Percentiles rank a stretch among this genome's conserved stretches.
Evolutionary conservation across 2,329 filamentous ascomycete genomes (phyloP).

Genomic region (Fusarium virguliforme): DNA sequence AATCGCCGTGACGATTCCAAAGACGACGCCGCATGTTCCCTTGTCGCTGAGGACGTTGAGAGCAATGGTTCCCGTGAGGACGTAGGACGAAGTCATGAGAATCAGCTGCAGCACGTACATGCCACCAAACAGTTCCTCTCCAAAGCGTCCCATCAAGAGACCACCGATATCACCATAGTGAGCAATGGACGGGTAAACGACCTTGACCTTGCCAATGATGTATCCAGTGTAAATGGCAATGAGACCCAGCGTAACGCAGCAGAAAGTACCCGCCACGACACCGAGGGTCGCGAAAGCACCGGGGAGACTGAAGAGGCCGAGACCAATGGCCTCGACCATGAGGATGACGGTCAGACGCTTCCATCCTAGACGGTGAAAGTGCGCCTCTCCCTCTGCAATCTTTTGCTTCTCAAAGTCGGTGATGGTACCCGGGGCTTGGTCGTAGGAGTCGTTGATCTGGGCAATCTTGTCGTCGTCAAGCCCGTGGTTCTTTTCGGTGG

Average conservation of each 20-base stretch:
- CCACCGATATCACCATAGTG: slow-evolving; percentile 76
- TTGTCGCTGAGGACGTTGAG: slow-evolving; percentile 74
- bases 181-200: slow-evolving; percentile 66
- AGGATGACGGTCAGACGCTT: slow-evolving; percentile 40
- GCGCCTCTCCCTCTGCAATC: slow-evolving; percentile 32
- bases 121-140: slow-evolving; percentile 70
- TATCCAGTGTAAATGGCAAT: slow-evolving; percentile 59
- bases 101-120: slow-evolving; percentile 74
- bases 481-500: slow-evolving; percentile 1
- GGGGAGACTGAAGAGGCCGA: slow-evolving; percentile 39
- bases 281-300: slow-evolving; percentile 37
- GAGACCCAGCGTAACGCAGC: slow-evolving; percentile 54
- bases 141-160: slow-evolving; percentile 70
- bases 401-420: slow-evolving; percentile 41
- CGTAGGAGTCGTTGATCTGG: slow-evolving; percentile 24
- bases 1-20: slow-evolving; percentile 58
- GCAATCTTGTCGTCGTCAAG: slow-evolving; percentile 29
- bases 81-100: slow-evolving; percentile 77
- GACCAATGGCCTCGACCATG: slow-evolving; percentile 39
- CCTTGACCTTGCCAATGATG: slow-evolving; percentile 59
- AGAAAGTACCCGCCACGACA: slow-evolving; percentile 55
- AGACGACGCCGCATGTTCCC: slow-evolving; percentile 58
- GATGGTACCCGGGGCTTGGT: slow-evolving; percentile 31
- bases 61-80: slow-evolving; percentile 76
- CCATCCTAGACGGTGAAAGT: slow-evolving; percentile 41